These are phyloP conservation scores for Nicotiana undulata DNA, from an alignment of 257 asterid genomes.

Conservation along the genomic window DNA sequence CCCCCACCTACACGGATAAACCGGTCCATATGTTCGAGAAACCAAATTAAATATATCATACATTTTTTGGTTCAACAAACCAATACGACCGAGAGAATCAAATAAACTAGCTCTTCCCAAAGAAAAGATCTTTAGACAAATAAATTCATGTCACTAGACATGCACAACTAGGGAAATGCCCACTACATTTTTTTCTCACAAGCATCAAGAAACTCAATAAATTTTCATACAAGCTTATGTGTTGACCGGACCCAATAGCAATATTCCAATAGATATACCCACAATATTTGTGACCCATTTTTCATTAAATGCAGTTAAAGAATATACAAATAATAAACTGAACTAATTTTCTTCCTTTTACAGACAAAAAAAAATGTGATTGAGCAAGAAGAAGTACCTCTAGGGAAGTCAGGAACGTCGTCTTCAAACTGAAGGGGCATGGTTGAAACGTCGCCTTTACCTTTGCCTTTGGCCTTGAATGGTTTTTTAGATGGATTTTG, in stretches of 20 bases:
- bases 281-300: background rate
- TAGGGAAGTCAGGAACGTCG: constrained; percentile 80
- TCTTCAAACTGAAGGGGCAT: constrained; percentile 50
- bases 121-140: background rate
- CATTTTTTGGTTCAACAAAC: background rate
- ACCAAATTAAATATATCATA: too few species aligned
- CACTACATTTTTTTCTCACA: background rate
- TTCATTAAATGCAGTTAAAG: background rate
- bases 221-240: background rate
- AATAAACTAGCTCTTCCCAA: background rate
- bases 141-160: background rate
- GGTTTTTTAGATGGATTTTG: constrained; percentile 10
- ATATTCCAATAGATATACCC: background rate
- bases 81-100: too few species aligned
- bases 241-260: too few species aligned
- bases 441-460: constrained; percentile 9
- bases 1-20: constrained; percentile 49
- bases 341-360: too few species aligned
- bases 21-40: background rate
- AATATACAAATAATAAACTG: too few species aligned
- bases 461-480: constrained; percentile 9
- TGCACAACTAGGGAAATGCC: background rate
- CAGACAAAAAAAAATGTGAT: background rate
- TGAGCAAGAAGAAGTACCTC: constrained; percentile 23
- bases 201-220: background rate